Base-by-base conservation (phyloP, 495 filamentous ascomycete genomes). In the Barbatosphaeria neglecta region DNA sequence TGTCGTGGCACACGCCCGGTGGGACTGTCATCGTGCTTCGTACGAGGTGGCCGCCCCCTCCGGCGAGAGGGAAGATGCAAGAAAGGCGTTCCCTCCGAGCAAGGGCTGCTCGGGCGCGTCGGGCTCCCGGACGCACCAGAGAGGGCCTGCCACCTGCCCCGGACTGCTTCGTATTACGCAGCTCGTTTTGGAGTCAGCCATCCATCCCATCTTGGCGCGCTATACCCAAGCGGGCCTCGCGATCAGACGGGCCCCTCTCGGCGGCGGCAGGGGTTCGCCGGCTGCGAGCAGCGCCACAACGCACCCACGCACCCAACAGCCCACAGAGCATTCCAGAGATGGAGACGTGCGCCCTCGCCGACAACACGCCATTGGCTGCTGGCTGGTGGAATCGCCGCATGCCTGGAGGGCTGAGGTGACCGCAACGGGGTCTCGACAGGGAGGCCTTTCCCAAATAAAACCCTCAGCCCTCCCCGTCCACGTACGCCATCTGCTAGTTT, bases 261-360 rank as follows among this genome's bases (percentile, higher is more conserved):
- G 28, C 28, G 6, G 6, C 4, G 28, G 2, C 3, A 13, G 31
- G 31, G 9, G 31, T 11, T 35, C 13, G 16, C 31, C 31, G 13
- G 31, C n/a, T n/a, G n/a, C n/a, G n/a, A n/a, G n/a, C n/a, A n/a
- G n/a, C n/a, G n/a, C n/a, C n/a, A n/a, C n/a, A n/a, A n/a, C n/a
- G n/a, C n/a, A n/a, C n/a, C n/a, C n/a, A n/a, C n/a, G n/a, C n/a
- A n/a, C n/a, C n/a, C n/a, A n/a, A n/a, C n/a, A n/a, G n/a, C n/a
- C n/a, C n/a, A n/a, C n/a, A 43, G 48, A 50, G 37, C 48, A 50
- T 45, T 50, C 42, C 48, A 38, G 22, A 43, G 20, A 18, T n/a
- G 39, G 20, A 18, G 23, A 22, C 18, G 31, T 5, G 4, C 28
- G 23, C 22, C 42, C 45, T 46, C 45, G 47, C 46, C 33, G 25